A percentile compares a stretch with the other conserved stretches of the same genome.
Evolutionary conservation across 768 basidiomycete species (phyloP).

Genomic region (Tricholoma sp.): DNA sequence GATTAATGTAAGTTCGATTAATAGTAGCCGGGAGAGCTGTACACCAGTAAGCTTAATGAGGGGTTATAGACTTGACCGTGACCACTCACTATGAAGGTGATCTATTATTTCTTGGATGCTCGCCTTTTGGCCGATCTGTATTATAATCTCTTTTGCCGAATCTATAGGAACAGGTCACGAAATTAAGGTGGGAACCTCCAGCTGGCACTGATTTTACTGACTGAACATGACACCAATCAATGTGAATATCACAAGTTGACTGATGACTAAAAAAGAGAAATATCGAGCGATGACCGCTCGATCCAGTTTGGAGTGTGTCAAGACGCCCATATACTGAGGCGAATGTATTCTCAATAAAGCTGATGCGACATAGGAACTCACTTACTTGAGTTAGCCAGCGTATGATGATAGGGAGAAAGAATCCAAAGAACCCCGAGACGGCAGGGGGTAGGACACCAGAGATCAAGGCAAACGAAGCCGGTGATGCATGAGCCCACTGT

Average conservation of each 20-base stretch:
- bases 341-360: constrained; percentile 47
- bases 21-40: constrained; percentile 66
- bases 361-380: constrained; percentile 47
- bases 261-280: constrained; percentile 90
- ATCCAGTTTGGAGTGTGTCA: constrained; percentile 77
- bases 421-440: constrained; percentile 83
- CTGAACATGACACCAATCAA: constrained; percentile 87
- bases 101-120: constrained; percentile 43
- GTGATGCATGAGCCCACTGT: constrained; percentile 62
- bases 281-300: constrained; percentile 91
- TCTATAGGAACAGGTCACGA: constrained; percentile 18
- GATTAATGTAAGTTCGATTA: constrained; percentile 86
- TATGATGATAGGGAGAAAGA: constrained; percentile 89
- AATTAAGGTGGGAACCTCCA: neutral
- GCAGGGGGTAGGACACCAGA: constrained; percentile 93
- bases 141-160: constrained; percentile 40
- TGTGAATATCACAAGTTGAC: constrained; percentile 92
- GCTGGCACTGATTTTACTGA: constrained; percentile 40
- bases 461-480: constrained; percentile 69
- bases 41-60: neutral
- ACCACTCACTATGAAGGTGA: constrained; percentile 39
- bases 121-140: constrained; percentile 36
- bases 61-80: neutral
- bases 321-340: constrained; percentile 56
- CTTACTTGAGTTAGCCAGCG: constrained; percentile 72